Base-by-base conservation (phyloP, 2,329 filamentous ascomycete genomes). In the Exophiala alcalophila region DNA sequence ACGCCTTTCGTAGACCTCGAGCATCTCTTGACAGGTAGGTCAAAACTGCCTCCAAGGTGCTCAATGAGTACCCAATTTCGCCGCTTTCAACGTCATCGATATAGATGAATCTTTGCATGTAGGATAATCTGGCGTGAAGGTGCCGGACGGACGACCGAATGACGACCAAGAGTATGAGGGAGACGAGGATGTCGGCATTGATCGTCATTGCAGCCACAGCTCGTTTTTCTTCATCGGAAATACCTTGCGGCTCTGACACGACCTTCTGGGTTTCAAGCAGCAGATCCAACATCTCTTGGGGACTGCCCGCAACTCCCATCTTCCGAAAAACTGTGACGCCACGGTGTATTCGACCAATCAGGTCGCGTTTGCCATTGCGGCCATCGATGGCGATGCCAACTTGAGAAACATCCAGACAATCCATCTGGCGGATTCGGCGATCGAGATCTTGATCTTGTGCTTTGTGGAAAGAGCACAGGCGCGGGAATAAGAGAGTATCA, bases 81-180 rank as follows among this genome's bases (percentile, higher is more conserved):
- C 92, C 92, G 49, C 82, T 94, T 54, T 98, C 92, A 6, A 98
- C 89, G 65, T 98, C 92, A 57, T 97, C 92, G 36, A 95, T 90
- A 65, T 95, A 98, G 54, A 96, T 92, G 60, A 96, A 98, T 59
- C 94, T 88, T 29, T 91, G 85, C 75, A 97, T 95, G 62, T 97
- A 98, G n/a, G 85, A 74, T 32, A 98, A 70, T 14, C 91, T 79
- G 3, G 92, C 89, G 57, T 95, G 87, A 6, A 98, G 72, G 64
- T 96, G 84, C 45, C 86, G 81, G 18, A 94, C 81, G 47, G 92
- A 86, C 8, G 91, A 87, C 50, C 91, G 79, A 48, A 98, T 97
- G 8, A 98, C 86, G 11, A 98, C 89, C 49, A 94, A 82, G 14
- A 98, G 73, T 10, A 98, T 74, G 46, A 98, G 69, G 0, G 92